A percentile compares a stretch with the other conserved stretches of the same genome.
Conservation (phyloP, 768 basidiomycete species). For the Auriculariales sp. region DNA sequence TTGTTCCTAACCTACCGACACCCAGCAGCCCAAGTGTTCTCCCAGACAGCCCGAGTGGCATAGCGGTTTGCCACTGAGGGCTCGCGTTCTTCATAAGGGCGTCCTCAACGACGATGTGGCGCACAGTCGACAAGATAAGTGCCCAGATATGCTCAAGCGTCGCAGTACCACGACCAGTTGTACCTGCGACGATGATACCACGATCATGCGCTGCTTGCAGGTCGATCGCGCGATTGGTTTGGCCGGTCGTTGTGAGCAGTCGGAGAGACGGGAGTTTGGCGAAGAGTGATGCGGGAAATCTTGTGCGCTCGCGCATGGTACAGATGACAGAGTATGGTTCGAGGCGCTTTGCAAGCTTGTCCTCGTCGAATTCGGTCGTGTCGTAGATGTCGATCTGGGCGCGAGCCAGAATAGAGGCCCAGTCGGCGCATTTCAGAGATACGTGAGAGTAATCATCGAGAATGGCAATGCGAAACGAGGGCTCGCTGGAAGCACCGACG, state of each 20-base stretch:
- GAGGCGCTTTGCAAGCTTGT: conserved; percentile 32
- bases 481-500: too few species aligned
- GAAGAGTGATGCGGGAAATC: conserved; percentile 33
- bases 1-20: conserved; percentile 39
- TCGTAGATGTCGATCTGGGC: conserved; percentile 30
- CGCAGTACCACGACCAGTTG: conserved; percentile 25
- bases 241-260: conserved; percentile 46
- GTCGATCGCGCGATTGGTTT: conserved; percentile 35
- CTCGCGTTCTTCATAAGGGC: conserved; percentile 28
- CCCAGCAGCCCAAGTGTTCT: conserved; percentile 48
- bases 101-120: conserved; percentile 36
- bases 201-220: conserved; percentile 27
- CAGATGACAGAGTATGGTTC: conserved; percentile 40
- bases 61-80: conserved; percentile 36
- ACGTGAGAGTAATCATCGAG: conserved; percentile 48
- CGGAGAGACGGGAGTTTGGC: conserved; percentile 43
- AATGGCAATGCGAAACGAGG: conserved; percentile 34
- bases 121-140: conserved; percentile 34
- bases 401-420: conserved; percentile 28
- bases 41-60: conserved; percentile 37
- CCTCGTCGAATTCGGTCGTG: conserved; percentile 38
- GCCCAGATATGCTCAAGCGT: conserved; percentile 59
- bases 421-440: conserved; percentile 37
- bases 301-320: conserved; percentile 55
- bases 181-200: conserved; percentile 40